Conservation (phyloP, 148 eudicot species). For the Cornus suecica region DNA sequence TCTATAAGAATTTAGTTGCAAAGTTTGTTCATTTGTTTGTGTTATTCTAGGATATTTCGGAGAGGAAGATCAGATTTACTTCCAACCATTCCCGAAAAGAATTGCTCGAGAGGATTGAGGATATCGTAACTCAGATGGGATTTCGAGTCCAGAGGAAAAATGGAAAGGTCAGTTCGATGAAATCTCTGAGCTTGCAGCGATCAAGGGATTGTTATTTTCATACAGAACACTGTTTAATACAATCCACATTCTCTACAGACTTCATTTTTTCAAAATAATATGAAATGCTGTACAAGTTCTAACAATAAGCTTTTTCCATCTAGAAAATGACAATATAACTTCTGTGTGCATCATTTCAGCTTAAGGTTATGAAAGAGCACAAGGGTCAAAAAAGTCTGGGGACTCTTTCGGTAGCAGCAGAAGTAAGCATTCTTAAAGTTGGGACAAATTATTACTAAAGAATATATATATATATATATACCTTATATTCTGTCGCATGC, state of each 20-base stretch:
- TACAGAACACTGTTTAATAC: not conserved
- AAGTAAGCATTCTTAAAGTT: conserved; percentile 47
- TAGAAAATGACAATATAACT: no score
- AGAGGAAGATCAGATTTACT: conserved; percentile 87
- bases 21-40: not conserved
- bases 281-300: no score
- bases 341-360: conserved; percentile 26
- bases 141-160: conserved; percentile 72
- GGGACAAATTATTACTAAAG: not conserved
- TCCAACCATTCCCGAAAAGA: conserved; percentile 65
- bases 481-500: not conserved
- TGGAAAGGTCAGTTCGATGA: conserved; percentile 56
- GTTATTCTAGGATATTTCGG: conserved; percentile 56
- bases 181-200: not conserved
- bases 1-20: not conserved
- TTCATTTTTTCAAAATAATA: no score
- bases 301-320: no score
- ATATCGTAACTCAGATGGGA: conserved; percentile 75
- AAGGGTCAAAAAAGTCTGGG: conserved; percentile 50
- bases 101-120: conserved; percentile 73
- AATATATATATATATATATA: no score
- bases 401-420: conserved; percentile 73
- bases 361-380: conserved; percentile 64
- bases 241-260: not conserved
- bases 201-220: not conserved